Base-by-base conservation (phyloP, 2,329 filamentous ascomycete species). In the Pseudovirgaria hyperparasitica region DNA sequence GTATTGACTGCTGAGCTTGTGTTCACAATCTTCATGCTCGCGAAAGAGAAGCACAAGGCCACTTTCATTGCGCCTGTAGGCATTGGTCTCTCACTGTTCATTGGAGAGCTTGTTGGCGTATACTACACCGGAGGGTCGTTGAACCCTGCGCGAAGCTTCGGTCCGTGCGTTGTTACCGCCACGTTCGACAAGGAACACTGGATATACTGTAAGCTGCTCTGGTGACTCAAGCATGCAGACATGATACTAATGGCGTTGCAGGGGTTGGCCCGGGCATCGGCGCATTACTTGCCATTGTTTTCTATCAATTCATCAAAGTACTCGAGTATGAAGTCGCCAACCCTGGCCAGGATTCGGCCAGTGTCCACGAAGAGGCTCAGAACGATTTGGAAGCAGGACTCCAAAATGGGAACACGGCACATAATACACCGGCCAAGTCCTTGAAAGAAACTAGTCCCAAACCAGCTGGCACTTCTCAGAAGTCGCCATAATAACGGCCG, bases 111-210 rank as follows among this genome's bases (percentile, higher is more conserved):
- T 12, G 29, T 19, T 18, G 31, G 58, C 15, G 57, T 59, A 17
- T 61, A 57, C 29, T 65, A 53, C 37, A 65, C 61, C 15, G 62
- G 62, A 17, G 60, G 52, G 16, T 61, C 58, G 9, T 43, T 65
- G 6, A 65, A 64, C 33, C 62, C 61, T 4, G 59, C 60, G 18
- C 55, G 62, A 17, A 60, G 57, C 6, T 57, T 65, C 8, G 62
- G 60, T 4, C 62, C 61, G 0, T 56, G 59, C 25, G 53, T 63
- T 7, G 55, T 63, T 35, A 55, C 54, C 34, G 52, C 52, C 18
- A 45, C 40, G 9, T 65, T 65, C 41, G 51, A 57, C 2, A 50
- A 52, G 14, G 60, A 63, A 27, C 58, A 63, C 27, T 65, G 60
- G 61, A 63, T 65, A 31, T 65, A 65, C 43, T 64, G 60, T n/a